Base-by-base conservation (phyloP, 805 yeast genomes). In the Wickerhamiella cacticola region DNA sequence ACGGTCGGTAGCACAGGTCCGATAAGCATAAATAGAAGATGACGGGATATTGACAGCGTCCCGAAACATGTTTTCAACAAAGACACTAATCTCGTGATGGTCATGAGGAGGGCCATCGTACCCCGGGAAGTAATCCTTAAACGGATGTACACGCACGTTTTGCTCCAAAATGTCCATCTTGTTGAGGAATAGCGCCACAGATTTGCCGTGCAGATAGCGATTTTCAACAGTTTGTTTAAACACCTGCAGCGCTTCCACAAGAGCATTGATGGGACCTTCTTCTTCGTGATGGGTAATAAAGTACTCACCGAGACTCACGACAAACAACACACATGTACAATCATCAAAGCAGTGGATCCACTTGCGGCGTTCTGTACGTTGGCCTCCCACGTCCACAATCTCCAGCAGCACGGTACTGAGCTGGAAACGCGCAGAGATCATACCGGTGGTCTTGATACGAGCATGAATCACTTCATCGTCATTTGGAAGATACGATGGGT, bases 341-440 rank as follows among this genome's bases (percentile, higher is more conserved):
- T 82, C 85, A 59, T 88, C 92, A 64, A 92, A 92, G 60, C 95
- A 85, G 65, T 92, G 94, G 52, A 92, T 87, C 98, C 98, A 92
- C 64, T 92, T 89, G 59, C 83, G 84, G 47, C 98, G 78, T 68
- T 92, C 98, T 2, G 94, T 79, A 57, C 98, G 72, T 65, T 92
- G 98, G 1, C 98, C 98, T 46, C 98, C 98, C 3, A 96, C 97
- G 69, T 92, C 98, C 39, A 87, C 67, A 36, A 92, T 84, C 58
- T 78, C 79, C 61, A 88, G 80, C 53, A 71, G 75, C 41, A 78
- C 73, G 2, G 76, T 71, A 44, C 69, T 69, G 52, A 89, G 76
- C 48, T 71, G 70, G 66, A 92, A 88, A 48, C 71, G 74, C 5
- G 92, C 82, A 62, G 89, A 95, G 1, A 94, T 82, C 46, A 92